phyloP scores from a whole-genome alignment of 179 eudicot genomes.

The Beta lomatogona region DNA sequence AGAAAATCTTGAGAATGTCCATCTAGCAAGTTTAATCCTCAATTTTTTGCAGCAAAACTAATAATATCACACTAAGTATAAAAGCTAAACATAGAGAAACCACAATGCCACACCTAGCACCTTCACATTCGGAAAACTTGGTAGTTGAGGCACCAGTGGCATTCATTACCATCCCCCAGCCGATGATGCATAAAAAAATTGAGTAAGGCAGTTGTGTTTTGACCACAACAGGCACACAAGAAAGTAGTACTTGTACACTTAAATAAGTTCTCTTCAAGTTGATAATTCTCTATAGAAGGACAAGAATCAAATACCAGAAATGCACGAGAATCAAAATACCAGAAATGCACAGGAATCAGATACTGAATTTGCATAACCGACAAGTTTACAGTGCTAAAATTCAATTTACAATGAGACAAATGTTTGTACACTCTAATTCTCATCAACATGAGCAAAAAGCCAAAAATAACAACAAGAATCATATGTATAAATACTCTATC shows the following conservation, averaged over 20 bases:
- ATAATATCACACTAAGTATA: neutral
- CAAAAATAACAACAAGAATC: neutral
- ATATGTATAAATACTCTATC: neutral
- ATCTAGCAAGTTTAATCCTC: neutral
- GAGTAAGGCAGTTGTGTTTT: neutral
- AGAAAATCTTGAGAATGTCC: neutral
- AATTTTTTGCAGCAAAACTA: neutral
- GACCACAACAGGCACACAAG: neutral
- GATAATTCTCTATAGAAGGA: neutral
- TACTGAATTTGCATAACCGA: neutral
- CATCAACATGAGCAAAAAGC: neutral
- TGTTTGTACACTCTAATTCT: constrained; percentile 4
- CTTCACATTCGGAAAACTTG: neutral
- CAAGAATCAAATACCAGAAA: neutral
- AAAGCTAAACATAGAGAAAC: neutral
- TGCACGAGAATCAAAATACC: neutral
- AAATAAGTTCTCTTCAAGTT: too few relatives aligned
- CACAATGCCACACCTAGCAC: neutral
- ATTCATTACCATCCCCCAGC: neutral
- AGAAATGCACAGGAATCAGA: neutral
- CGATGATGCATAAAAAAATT: neutral
- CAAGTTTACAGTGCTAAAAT: constrained; percentile 1
- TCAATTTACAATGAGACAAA: constrained; percentile 6
- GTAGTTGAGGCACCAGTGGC: neutral
- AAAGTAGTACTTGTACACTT: neutral